A percentile compares a stretch with the other conserved stretches of the same genome.
These are phyloP conservation scores for Xylaria venustula DNA, from an alignment of 495 filamentous ascomycete species.

Conservation along the genomic window DNA sequence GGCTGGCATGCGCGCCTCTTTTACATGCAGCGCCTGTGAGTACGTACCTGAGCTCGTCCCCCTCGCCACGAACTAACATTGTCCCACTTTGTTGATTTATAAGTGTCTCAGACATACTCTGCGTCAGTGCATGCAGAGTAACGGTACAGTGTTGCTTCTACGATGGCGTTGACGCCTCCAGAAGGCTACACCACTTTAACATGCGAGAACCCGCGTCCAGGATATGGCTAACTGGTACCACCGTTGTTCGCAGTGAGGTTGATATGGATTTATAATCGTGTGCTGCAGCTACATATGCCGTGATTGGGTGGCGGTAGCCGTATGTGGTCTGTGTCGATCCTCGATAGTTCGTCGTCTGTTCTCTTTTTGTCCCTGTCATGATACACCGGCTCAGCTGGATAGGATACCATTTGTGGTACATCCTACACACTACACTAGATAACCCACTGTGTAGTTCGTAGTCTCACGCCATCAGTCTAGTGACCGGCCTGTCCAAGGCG, in stretches of 20 bases:
- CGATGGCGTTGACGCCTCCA: background rate
- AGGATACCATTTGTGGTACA: background rate
- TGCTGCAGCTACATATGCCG: background rate
- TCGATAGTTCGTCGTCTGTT: background rate
- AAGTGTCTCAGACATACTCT: slow-evolving; percentile 4
- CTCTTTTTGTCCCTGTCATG: background rate
- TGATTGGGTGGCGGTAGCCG: slow-evolving; percentile 9
- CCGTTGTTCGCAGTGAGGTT: background rate
- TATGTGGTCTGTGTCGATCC: slow-evolving; percentile 12
- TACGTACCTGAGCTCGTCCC: background rate
- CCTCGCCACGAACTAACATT: background rate
- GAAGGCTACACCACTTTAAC: background rate
- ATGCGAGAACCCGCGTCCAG: slow-evolving; percentile 3
- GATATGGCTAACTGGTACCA: background rate
- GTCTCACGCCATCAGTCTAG: background rate
- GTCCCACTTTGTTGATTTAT: background rate
- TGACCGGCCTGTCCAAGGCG: background rate
- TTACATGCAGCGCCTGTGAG: background rate
- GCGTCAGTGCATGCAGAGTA: background rate
- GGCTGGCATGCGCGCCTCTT: background rate
- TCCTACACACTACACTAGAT: background rate
- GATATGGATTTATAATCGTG: background rate
- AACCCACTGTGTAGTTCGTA: background rate
- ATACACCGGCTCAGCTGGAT: background rate
- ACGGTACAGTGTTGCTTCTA: background rate